Percentiles rank a stretch among this genome's conserved stretches.
Evolutionary conservation across 306 rosid genomes (phyloP).

Genomic region (Malus orientalis): DNA sequence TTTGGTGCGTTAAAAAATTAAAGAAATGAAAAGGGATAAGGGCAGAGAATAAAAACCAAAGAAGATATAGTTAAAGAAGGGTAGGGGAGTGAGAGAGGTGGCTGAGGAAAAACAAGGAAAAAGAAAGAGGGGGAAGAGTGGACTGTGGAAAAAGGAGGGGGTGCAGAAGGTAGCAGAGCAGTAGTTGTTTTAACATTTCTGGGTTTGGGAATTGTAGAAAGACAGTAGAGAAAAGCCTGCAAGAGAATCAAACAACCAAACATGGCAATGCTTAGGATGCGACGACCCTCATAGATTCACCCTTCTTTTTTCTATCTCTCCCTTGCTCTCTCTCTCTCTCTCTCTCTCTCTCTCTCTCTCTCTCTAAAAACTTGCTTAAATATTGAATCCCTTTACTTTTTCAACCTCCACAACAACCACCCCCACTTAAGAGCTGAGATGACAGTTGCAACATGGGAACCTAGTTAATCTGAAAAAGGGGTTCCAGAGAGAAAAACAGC

Average conservation of each 20-base stretch:
- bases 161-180: conserved; percentile 13
- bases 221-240: conserved; percentile 61
- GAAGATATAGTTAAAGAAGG: conserved; percentile 19
- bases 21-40: not conserved
- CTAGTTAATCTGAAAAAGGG: not conserved
- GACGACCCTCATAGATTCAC: conserved; percentile 36
- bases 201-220: conserved; percentile 31
- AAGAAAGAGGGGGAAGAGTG: conserved; percentile 18
- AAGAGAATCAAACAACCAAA: conserved; percentile 56
- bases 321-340: not conserved
- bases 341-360: not conserved
- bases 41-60: not conserved
- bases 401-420: not conserved
- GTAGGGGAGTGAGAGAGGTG: conserved; percentile 1
- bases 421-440: conserved; percentile 8
- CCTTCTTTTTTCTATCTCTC: not conserved
- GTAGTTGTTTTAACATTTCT: conserved; percentile 21
- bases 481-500: not conserved
- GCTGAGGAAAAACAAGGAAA: conserved; percentile 12
- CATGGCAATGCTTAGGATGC: conserved; percentile 64
- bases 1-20: not conserved
- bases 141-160: not conserved
- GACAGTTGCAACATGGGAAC: conserved; percentile 4
- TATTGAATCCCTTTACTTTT: conserved; percentile 8
- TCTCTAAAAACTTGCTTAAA: conserved; percentile 15